These are phyloP conservation scores for Hymenoscyphus repandus DNA, from an alignment of 2,329 filamentous ascomycete species.

Conservation along the genomic window DNA sequence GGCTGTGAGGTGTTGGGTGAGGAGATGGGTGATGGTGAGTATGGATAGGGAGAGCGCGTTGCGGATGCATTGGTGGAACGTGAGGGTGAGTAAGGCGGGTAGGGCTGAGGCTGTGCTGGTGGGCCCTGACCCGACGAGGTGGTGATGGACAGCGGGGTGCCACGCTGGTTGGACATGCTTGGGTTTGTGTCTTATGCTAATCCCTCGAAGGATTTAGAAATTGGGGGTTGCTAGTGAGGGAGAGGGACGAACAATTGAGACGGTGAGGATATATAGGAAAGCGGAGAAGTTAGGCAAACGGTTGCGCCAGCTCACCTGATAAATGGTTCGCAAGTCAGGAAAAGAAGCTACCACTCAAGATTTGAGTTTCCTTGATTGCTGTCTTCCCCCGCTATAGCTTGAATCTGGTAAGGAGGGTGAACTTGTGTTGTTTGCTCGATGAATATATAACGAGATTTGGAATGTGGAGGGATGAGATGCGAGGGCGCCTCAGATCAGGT, in stretches of 20 bases:
- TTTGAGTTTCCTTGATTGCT: neutral
- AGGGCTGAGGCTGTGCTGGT: neutral
- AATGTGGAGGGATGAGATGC: neutral
- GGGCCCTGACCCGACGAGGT: neutral
- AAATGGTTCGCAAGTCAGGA: neutral
- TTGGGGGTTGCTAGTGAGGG: neutral
- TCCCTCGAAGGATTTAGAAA: too few species aligned
- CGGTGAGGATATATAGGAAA: neutral
- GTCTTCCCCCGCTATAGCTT: neutral
- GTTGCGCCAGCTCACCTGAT: neutral
- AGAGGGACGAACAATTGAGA: neutral
- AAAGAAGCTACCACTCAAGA: too few species aligned
- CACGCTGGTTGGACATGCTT: neutral
- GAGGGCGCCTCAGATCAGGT: too few species aligned
- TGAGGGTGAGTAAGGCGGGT: neutral
- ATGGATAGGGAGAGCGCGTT: neutral
- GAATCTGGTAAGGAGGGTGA: neutral
- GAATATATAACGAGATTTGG: neutral
- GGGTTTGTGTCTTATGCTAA: neutral
- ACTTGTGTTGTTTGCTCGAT: neutral
- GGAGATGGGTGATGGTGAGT: neutral
- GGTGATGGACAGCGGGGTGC: constrained; percentile 5
- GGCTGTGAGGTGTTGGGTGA: neutral
- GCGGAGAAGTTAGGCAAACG: neutral
- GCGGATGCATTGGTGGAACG: neutral